Conservation (phyloP, 1,284 basidiomycete genomes). For the Clitocybe nebularis region DNA sequence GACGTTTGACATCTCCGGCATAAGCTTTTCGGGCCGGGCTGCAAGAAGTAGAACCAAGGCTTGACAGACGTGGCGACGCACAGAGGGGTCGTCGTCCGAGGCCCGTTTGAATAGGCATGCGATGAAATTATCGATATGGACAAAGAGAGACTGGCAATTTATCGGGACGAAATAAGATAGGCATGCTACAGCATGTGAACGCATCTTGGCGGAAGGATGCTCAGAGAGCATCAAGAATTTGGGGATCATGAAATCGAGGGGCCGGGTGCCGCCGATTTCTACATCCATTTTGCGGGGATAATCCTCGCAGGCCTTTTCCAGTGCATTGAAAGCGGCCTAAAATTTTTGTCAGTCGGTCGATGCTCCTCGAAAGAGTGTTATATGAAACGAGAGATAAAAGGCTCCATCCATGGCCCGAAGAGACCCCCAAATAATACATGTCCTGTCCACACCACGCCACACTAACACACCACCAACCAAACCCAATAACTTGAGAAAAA, state of each 20-base stretch:
- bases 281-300: constrained; percentile 95
- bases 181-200: constrained; percentile 90
- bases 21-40: constrained; percentile 91
- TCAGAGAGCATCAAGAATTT: constrained; percentile 88
- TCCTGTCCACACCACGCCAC: constrained; percentile 1
- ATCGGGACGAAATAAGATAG: constrained; percentile 92
- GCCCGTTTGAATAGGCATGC: constrained; percentile 92
- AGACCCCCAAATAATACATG: not conserved
- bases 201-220: constrained; percentile 84
- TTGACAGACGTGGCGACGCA: constrained; percentile 95
- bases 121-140: constrained; percentile 92
- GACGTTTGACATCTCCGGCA: constrained; percentile 94
- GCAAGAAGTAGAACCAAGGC: constrained; percentile 92
- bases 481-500: not conserved
- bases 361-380: not conserved
- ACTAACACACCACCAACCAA: constrained; percentile 1
- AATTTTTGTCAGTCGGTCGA: constrained; percentile 11
- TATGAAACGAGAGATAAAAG: not conserved
- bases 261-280: constrained; percentile 82
- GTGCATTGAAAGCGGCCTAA: constrained; percentile 90
- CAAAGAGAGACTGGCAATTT: constrained; percentile 77
- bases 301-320: constrained; percentile 97
- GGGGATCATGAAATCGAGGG: constrained; percentile 92
- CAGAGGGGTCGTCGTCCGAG: constrained; percentile 88
- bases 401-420: not conserved